Evolutionary conservation across 2,329 filamentous ascomycete genomes (phyloP).

Genomic region (Colletotrichum sojae): DNA sequence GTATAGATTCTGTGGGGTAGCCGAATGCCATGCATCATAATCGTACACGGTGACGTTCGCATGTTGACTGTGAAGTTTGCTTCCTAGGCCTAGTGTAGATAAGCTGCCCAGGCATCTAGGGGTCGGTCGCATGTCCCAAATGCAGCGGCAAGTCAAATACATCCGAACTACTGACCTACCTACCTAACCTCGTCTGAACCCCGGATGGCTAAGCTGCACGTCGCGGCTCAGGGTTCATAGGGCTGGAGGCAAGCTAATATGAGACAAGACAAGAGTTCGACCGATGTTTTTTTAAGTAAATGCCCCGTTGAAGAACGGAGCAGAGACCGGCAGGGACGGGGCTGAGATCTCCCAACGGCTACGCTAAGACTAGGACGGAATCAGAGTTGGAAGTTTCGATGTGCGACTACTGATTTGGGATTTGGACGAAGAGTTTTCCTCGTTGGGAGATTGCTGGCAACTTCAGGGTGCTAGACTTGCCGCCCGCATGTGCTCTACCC

Average conservation of each 20-base stretch:
- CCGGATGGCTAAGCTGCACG: background rate
- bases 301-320: slow-evolving; percentile 7
- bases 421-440: background rate
- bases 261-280: slow-evolving; percentile 4
- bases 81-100: background rate
- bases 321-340: background rate
- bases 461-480: no score
- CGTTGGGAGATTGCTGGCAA: background rate
- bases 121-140: no score
- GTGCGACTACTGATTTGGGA: background rate
- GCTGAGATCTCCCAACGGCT: background rate
- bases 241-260: background rate
- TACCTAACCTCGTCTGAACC: slow-evolving; percentile 4
- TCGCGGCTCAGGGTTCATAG: background rate
- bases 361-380: slow-evolving; percentile 10
- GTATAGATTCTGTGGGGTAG: slow-evolving; percentile 32
- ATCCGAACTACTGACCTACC: background rate
- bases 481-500: no score
- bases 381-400: background rate
- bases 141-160: background rate
- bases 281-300: background rate
- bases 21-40: slow-evolving; percentile 34
- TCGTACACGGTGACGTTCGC: slow-evolving; percentile 10
- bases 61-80: background rate
- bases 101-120: background rate